These are phyloP conservation scores for Bauhinia variegata DNA, from an alignment of 306 rosid genomes.

Conservation along the genomic window DNA sequence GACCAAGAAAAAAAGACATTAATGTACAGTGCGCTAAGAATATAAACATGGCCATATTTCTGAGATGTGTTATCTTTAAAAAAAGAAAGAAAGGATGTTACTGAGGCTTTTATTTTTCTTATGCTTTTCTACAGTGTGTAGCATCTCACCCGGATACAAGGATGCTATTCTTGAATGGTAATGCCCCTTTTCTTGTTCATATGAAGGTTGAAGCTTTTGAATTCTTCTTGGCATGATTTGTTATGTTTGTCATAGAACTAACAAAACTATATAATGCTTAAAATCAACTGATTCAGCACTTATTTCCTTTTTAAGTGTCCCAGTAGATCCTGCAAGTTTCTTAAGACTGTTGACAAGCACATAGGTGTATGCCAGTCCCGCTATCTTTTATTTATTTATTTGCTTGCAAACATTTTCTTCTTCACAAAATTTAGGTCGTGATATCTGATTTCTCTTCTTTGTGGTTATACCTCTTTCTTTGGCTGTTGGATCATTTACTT, in stretches of 20 bases:
- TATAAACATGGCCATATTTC: neutral
- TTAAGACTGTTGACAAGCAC: neutral
- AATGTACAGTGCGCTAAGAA: constrained; percentile 13
- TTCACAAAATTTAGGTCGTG: constrained; percentile 9
- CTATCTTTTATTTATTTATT: neutral
- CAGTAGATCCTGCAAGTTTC: constrained; percentile 17
- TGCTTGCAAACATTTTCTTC: constrained; percentile 27
- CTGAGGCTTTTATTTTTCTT: constrained; percentile 27
- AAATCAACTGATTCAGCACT: constrained; percentile 1
- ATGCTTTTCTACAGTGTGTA: constrained; percentile 69
- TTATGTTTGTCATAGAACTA: constrained; percentile 8
- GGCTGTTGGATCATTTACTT: no score
- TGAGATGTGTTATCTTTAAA: constrained; percentile 1
- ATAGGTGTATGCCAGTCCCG: neutral
- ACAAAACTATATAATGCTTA: neutral
- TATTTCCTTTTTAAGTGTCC: constrained; percentile 18
- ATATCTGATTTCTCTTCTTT: constrained; percentile 5
- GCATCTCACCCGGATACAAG: constrained; percentile 96
- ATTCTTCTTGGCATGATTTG: constrained; percentile 22
- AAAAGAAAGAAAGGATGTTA: neutral
- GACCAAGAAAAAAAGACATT: constrained; percentile 6
- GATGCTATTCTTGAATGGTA: constrained; percentile 90
- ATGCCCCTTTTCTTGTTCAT: constrained; percentile 40
- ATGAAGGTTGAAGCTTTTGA: constrained; percentile 19
- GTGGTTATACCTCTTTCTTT: constrained; percentile 12